Evolutionary conservation across 2,329 filamentous ascomycete genomes (phyloP).

Genomic region (Camillea tinctor): DNA sequence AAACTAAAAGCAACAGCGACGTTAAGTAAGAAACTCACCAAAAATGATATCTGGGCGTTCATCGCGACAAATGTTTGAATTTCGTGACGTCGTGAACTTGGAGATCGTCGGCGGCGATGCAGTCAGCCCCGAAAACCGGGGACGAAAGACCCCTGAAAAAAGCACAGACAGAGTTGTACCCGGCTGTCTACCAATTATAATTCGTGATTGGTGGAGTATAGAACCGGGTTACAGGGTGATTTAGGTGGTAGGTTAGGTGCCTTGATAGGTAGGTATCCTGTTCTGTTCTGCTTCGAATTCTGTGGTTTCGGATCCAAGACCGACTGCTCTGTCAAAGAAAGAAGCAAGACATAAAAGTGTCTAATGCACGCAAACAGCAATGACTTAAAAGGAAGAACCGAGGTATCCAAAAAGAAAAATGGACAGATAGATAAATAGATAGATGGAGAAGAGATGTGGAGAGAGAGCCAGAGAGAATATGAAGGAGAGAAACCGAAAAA

Average conservation of each 20-base stretch:
- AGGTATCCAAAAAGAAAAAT: constrained; percentile 2
- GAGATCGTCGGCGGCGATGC: constrained; percentile 19
- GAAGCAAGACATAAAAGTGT: background rate
- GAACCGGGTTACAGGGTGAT: background rate
- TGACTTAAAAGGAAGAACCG: background rate
- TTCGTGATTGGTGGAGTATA: constrained; percentile 24
- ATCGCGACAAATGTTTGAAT: constrained; percentile 26
- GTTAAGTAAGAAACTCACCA: constrained; percentile 26
- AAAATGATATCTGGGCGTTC: constrained; percentile 37
- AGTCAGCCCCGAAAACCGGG: constrained; percentile 26
- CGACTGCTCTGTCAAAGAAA: background rate
- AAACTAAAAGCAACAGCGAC: background rate
- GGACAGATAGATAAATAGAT: constrained; percentile 1
- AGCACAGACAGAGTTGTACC: constrained; percentile 24
- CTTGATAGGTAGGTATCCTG: background rate
- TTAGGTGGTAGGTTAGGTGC: background rate
- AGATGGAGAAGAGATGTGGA: background rate
- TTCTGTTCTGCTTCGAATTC: background rate
- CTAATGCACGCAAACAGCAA: background rate
- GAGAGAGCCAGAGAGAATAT: background rate
- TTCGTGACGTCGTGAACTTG: constrained; percentile 13
- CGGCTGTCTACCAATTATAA: constrained; percentile 17
- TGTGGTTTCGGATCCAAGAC: background rate
- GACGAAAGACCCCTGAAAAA: constrained; percentile 22
- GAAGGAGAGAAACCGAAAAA: constrained; percentile 12